Evolutionary conservation across 1,284 basidiomycete genomes (phyloP), one percentile per base, ranked within the genome.

Genomic region (Amylostereum areolatum): DNA sequence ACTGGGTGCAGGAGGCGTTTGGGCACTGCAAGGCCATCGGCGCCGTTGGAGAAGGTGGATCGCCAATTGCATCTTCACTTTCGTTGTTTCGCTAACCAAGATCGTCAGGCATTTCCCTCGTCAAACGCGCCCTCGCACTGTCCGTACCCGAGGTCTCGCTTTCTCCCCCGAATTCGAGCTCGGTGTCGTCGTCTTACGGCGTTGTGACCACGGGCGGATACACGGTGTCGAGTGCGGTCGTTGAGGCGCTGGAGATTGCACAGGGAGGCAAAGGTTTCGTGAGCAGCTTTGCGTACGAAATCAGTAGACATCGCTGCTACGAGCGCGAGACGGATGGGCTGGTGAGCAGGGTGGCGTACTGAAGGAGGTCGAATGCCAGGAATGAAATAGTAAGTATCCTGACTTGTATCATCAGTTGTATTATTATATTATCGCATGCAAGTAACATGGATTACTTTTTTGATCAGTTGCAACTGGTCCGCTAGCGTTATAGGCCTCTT

Each of bases 1-100:
- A 91, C 59, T 89, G 84, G 74, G 73, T 85, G 2, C 74, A 83
- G 37, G 89, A 92, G 65, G 80, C 87, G 1, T 91, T 87, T 65
- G 85, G 85, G 27, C 89, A 91, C 63, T 80, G 81, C 64, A 90
- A 91, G 66, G 61, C 82, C 9, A 86, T 91, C 46, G 84, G 80
- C n/a, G 86, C 81, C 4, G 71, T 84, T 35, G 89, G 86, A 18
- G 76, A 82, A 64, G 82, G 82, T 78, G 42, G 45, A 69, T 57
- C 40, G 57, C 58, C n/a, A 55, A 68, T 1, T 55, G 64, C 5
- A 6, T 5, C 37, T 39, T 5, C 12, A 39, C 27, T n/a, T 39
- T n/a, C 12, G n/a, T 8, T 8, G n/a, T n/a, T 6, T 6, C n/a
- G 5, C 37, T 39, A 25, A 39, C 37, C 6, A 35, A 18, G 37